Conservation (phyloP, 2,329 filamentous ascomycete genomes). For the Furcasterigmium furcatum region DNA sequence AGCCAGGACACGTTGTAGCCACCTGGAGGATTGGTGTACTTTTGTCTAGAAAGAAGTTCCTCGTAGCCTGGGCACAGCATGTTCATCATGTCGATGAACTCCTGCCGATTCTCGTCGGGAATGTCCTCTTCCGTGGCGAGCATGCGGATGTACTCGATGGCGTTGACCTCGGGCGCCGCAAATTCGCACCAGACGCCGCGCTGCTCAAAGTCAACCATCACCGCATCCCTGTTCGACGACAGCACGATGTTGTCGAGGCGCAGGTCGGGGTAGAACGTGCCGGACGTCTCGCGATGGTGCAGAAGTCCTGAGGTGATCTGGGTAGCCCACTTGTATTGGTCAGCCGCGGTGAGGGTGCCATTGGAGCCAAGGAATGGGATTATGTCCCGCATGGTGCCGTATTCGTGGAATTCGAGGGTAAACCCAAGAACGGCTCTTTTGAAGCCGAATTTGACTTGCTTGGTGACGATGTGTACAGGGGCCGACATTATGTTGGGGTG, state of each 20-base stretch:
- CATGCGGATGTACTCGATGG: slow-evolving; percentile 54
- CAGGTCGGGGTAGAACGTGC: slow-evolving; percentile 54
- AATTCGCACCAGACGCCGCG: slow-evolving; percentile 62
- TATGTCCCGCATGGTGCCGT: slow-evolving; percentile 53
- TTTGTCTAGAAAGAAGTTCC: slow-evolving; percentile 32
- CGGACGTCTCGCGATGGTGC: slow-evolving; percentile 42
- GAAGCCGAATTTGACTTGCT: slow-evolving; percentile 51
- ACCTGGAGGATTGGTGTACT: slow-evolving; percentile 41
- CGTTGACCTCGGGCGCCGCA: slow-evolving; percentile 57
- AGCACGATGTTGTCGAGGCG: slow-evolving; percentile 58
- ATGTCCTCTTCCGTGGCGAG: slow-evolving; percentile 47
- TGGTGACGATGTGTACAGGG: slow-evolving; percentile 53
- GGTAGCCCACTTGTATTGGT: slow-evolving; percentile 50
- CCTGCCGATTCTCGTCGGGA: slow-evolving; percentile 30
- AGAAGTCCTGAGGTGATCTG: slow-evolving; percentile 49
- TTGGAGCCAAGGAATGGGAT: slow-evolving; percentile 49
- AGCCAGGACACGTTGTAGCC: slow-evolving; percentile 58
- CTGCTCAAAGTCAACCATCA: slow-evolving; percentile 63
- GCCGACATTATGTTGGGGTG: slow-evolving; percentile 50
- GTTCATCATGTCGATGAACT: slow-evolving; percentile 37
- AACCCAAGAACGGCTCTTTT: slow-evolving; percentile 56
- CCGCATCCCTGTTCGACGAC: slow-evolving; percentile 38
- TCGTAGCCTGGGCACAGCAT: slow-evolving; percentile 45
- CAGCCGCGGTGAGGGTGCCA: slow-evolving; percentile 32
- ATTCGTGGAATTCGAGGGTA: slow-evolving; percentile 48